Conservation (phyloP, 192 early-diverging fungal species). For the Coemansia sp. region DNA sequence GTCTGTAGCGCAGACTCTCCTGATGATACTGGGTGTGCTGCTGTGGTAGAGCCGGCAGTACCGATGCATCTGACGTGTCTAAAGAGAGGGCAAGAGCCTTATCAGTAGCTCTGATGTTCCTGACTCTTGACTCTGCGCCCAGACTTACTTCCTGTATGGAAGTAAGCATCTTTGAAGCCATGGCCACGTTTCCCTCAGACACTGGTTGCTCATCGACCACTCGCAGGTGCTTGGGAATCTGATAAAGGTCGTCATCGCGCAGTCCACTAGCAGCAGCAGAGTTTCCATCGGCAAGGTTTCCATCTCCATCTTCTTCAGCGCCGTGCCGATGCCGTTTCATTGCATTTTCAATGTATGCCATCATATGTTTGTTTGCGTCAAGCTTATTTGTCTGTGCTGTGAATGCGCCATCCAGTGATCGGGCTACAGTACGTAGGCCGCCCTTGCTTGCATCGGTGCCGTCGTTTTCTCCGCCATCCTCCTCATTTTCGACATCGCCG, state of each 20-base stretch:
- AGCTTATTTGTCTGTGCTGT: conserved; percentile 72
- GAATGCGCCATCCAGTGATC: conserved; percentile 61
- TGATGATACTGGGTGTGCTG: conserved; percentile 26
- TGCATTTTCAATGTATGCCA: conserved; percentile 82
- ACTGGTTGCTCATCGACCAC: conserved; percentile 62
- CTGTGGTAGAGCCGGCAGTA: not conserved
- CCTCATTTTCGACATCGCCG: conserved; percentile 5
- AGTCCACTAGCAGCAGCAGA: conserved; percentile 8
- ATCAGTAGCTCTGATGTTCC: conserved; percentile 81
- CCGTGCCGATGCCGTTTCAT: conserved; percentile 36
- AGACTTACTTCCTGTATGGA: conserved; percentile 91
- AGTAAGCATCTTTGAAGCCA: conserved; percentile 84
- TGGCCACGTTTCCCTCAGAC: conserved; percentile 80
- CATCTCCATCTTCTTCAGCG: not conserved
- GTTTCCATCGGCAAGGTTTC: conserved; percentile 3
- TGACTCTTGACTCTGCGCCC: conserved; percentile 66
- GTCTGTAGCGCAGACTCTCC: conserved; percentile 9
- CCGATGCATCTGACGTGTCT: not conserved
- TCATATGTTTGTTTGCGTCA: conserved; percentile 83
- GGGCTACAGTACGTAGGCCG: conserved; percentile 17
- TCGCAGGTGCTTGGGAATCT: conserved; percentile 64
- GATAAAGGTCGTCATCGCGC: conserved; percentile 61
- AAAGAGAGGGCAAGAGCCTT: conserved; percentile 18
- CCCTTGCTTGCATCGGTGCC: conserved; percentile 11
- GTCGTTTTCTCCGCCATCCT: not conserved